A percentile compares a stretch with the other conserved stretches of the same genome.
phyloP scores from a whole-genome alignment of 306 rosid genomes.

The Begonia peltatifolia region DNA sequence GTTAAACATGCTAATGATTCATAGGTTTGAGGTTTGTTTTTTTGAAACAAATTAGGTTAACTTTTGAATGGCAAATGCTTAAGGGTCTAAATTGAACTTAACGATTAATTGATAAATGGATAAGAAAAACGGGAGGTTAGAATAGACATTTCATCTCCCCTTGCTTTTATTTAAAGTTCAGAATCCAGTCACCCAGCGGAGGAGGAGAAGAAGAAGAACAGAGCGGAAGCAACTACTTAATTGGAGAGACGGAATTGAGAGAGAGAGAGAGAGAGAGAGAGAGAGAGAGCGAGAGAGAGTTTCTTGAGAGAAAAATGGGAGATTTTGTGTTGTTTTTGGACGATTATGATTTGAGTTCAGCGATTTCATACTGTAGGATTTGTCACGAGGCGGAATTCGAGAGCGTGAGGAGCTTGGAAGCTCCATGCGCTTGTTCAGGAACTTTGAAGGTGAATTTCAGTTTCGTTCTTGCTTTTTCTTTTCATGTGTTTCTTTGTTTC shows the following conservation, averaged over 20 bases:
- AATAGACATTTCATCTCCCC: conserved; percentile 18
- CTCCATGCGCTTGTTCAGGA: conserved; percentile 97
- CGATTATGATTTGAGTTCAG: conserved; percentile 34
- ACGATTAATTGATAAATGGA: no score
- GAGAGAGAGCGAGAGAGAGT: conserved; percentile 7
- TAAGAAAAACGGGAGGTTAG: conserved; percentile 22
- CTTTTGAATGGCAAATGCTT: no score
- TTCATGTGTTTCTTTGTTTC: background rate
- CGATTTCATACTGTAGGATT: conserved; percentile 54
- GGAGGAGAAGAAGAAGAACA: conserved; percentile 1
- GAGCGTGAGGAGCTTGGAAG: conserved; percentile 45
- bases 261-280: conserved; percentile 12
- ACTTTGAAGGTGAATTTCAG: conserved; percentile 59
- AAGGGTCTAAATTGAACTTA: no score
- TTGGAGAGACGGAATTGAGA: conserved; percentile 3
- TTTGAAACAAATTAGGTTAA: no score
- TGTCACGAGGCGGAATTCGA: conserved; percentile 86
- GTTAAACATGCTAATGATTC: no score
- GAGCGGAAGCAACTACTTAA: background rate
- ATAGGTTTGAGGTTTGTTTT: no score
- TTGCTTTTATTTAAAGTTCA: conserved; percentile 21
- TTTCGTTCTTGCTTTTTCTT: background rate
- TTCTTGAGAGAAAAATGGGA: conserved; percentile 28
- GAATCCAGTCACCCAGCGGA: background rate
- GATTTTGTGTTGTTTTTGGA: conserved; percentile 50